These are phyloP conservation scores for Pontederia crassipes DNA, from an alignment of 176 grass and related monocot species.

Conservation along the genomic window DNA sequence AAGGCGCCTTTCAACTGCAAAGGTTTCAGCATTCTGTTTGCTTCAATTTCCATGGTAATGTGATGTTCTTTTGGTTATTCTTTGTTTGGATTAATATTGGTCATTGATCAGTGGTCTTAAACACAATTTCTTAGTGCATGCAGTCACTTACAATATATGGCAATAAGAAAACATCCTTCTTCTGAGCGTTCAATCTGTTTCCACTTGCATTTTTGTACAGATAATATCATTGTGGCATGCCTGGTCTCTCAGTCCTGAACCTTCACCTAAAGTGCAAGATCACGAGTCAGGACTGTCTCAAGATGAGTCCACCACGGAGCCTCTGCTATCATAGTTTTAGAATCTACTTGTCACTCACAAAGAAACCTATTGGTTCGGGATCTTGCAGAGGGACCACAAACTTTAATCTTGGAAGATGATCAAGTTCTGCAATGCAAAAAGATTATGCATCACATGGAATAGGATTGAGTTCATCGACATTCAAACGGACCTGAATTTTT, in stretches of 20 bases:
- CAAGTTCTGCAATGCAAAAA: too few species aligned
- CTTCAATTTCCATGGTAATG: constrained; percentile 52
- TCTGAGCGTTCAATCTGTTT: constrained; percentile 1
- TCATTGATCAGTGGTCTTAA: too few species aligned
- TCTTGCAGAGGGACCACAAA: too few species aligned
- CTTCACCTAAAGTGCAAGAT: constrained; percentile 4
- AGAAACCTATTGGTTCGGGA: background rate
- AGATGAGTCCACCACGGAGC: constrained; percentile 28
- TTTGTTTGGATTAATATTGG: too few species aligned
- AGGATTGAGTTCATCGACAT: too few species aligned
- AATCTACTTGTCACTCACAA: too few species aligned
- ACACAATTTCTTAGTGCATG: background rate
- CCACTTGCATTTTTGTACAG: constrained; percentile 21
- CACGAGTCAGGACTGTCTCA: background rate
- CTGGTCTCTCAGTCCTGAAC: constrained; percentile 42
- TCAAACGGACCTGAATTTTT: too few species aligned
- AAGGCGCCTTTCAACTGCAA: constrained; percentile 51
- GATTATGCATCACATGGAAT: too few species aligned
- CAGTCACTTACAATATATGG: background rate
- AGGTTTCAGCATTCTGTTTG: constrained; percentile 73
- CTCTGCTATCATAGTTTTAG: constrained; percentile 25
- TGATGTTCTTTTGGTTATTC: background rate
- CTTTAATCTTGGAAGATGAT: too few species aligned
- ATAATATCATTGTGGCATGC: constrained; percentile 44
- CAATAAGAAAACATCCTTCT: background rate